A percentile compares a stretch with the other conserved stretches of the same genome.
Evolutionary conservation across 116 monocot species (phyloP).

Genomic region (Papilionanthe hybrid): DNA sequence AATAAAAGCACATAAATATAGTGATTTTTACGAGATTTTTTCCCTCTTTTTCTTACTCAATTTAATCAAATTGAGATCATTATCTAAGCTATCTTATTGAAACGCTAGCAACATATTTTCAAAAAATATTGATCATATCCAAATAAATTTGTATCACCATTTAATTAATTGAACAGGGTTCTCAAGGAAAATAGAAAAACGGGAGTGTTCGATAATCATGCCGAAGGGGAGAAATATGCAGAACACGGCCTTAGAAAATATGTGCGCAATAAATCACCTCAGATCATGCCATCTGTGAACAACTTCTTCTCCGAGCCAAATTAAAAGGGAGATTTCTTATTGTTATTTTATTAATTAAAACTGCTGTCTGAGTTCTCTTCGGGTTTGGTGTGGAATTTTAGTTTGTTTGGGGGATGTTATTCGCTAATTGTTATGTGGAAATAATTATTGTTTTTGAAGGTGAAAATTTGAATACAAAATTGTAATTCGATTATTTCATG

Average conservation of each 20-base stretch:
- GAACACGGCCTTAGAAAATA: conserved; percentile 33
- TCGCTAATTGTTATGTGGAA: neutral
- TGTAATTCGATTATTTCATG: neutral
- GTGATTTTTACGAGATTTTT: too few relatives aligned
- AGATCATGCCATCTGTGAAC: conserved; percentile 39
- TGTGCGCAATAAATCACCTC: conserved; percentile 23
- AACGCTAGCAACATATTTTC: too few relatives aligned
- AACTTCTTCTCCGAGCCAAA: conserved; percentile 28
- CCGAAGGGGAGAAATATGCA: conserved; percentile 33
- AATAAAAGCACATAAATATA: too few relatives aligned
- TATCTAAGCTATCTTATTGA: too few relatives aligned
- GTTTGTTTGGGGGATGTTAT: neutral
- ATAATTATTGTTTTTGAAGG: neutral
- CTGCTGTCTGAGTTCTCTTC: neutral
- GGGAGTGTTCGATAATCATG: conserved; percentile 33
- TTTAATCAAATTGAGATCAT: too few relatives aligned
- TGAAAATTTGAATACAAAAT: neutral
- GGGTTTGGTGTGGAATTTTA: neutral
- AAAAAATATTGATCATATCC: too few relatives aligned
- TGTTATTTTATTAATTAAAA: neutral
- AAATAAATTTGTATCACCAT: too few relatives aligned
- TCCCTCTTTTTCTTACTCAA: too few relatives aligned
- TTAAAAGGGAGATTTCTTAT: neutral
- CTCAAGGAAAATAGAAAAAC: conserved; percentile 32
- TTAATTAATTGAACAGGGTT: conserved; percentile 27